Percentiles rank a stretch among this genome's conserved stretches.
These are phyloP conservation scores for Aspergillus tubingensis DNA, from an alignment of 2,329 filamentous ascomycete genomes.

Conservation along the genomic window DNA sequence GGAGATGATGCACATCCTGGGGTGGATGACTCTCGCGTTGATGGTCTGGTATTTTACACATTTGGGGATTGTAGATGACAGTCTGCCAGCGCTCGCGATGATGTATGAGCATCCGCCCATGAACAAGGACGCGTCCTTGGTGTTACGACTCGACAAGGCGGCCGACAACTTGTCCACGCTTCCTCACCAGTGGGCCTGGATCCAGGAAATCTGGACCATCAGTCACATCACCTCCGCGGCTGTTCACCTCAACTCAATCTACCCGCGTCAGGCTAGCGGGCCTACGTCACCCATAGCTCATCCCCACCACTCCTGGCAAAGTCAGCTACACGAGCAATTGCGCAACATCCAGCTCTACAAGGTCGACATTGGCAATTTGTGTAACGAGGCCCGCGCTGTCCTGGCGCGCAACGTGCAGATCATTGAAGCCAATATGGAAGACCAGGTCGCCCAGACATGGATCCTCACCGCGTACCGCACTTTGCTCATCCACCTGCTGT, in stretches of 20 bases:
- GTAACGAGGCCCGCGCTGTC: background rate
- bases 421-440: background rate
- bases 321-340: background rate
- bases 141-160: background rate
- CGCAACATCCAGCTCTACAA: conserved; percentile 2
- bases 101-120: conserved; percentile 1
- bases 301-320: background rate
- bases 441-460: background rate
- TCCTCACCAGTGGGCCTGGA: background rate
- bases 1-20: background rate
- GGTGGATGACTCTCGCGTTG: background rate
- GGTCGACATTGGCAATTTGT: background rate
- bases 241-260: background rate
- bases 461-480: background rate
- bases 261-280: background rate
- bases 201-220: conserved; percentile 1
- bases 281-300: background rate
- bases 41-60: conserved; percentile 2
- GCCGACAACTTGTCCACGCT: conserved; percentile 1
- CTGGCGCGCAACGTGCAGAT: background rate
- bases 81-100: background rate
- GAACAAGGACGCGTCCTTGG: background rate
- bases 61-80: background rate
- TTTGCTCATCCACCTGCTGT: background rate
- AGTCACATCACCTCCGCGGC: background rate